Base-by-base conservation (phyloP, 2,329 filamentous ascomycete genomes). In the Fusarium euwallaceae region DNA sequence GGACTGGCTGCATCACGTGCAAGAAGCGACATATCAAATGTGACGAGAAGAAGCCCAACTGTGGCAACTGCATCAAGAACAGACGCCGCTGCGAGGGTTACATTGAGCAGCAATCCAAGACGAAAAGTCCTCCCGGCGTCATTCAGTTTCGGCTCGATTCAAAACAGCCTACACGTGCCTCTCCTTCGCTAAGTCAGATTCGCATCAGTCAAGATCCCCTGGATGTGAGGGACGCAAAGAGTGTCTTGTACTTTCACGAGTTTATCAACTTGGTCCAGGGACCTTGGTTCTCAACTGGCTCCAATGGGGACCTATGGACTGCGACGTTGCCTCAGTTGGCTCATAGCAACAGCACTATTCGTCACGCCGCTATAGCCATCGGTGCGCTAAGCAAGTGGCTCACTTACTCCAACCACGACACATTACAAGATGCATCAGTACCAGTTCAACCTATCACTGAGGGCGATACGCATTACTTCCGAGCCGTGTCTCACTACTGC, bases 401-500 rank as follows among this genome's bases (percentile, higher is more conserved):
- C 16, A 24, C 34, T 5, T 61, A 72, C 8, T 53, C 60, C 8
- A 12, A 22, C 0, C 22, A 43, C 2, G 22, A 61, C 1, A 32
- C 41, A 0, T 48, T 67, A 1, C 39, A 17, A 2, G n/a, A 61
- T 6, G 8, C 41, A 17, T 24, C 32, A 2, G 22, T 14, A 8
- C 22, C 55, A 0, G 32, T 41, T 10, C 58, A 29, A 34, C 39
- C 64, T 14, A 6, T 41, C 1, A 24, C 29, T 0, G 36, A 43
- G 36, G 32, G 41, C 1, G 72, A 76, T 2, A 12, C 34, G 2
- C 69, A 78, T 12, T 84, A 84, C 71, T 74, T 79, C 34, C 75
- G 79, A 2, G 83, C 83, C 0, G 69, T 85, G 6, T 72, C 77
- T 3, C 80, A 83, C 61, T 83, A 84, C 60, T 82, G 83, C 22